These are phyloP conservation scores for Stephanodiscus minutulus DNA, from an alignment of 108 stramenopile genomes.

Conservation along the genomic window DNA sequence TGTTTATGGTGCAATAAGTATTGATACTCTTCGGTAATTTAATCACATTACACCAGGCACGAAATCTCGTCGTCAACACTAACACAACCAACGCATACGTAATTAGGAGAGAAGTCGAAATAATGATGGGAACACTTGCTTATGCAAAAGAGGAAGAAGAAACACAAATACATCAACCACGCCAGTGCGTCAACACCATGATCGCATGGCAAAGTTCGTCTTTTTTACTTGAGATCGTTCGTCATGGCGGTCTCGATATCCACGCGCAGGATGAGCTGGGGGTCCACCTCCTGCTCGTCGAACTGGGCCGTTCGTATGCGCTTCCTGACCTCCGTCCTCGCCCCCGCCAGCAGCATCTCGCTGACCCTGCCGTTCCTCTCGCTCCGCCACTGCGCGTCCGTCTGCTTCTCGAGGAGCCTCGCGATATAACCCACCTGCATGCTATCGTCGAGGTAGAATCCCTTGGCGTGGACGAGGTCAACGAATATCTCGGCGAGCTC, in stretches of 20 bases:
- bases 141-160: background rate
- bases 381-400: slow-evolving; percentile 72
- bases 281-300: slow-evolving; percentile 84
- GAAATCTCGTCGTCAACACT: too few species aligned
- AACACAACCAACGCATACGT: too few species aligned
- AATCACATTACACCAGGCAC: background rate
- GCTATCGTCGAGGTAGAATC: slow-evolving; percentile 76
- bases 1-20: background rate
- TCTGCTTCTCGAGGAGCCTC: slow-evolving; percentile 67
- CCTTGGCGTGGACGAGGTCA: slow-evolving; percentile 82
- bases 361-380: slow-evolving; percentile 88
- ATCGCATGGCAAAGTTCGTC: background rate
- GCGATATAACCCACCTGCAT: slow-evolving; percentile 62
- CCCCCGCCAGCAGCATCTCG: slow-evolving; percentile 83
- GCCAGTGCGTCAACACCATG: background rate
- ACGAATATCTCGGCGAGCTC: slow-evolving; percentile 84
- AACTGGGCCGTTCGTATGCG: slow-evolving; percentile 81
- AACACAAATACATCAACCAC: background rate
- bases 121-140: background rate
- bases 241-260: slow-evolving; percentile 84
- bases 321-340: slow-evolving; percentile 77
- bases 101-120: too few species aligned
- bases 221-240: slow-evolving; percentile 75
- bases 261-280: slow-evolving; percentile 73
- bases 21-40: background rate